Evolutionary conservation across 2,329 filamentous ascomycete genomes (phyloP), one percentile per base, ranked within the genome.

Genomic region (Epichloe uncinata): DNA sequence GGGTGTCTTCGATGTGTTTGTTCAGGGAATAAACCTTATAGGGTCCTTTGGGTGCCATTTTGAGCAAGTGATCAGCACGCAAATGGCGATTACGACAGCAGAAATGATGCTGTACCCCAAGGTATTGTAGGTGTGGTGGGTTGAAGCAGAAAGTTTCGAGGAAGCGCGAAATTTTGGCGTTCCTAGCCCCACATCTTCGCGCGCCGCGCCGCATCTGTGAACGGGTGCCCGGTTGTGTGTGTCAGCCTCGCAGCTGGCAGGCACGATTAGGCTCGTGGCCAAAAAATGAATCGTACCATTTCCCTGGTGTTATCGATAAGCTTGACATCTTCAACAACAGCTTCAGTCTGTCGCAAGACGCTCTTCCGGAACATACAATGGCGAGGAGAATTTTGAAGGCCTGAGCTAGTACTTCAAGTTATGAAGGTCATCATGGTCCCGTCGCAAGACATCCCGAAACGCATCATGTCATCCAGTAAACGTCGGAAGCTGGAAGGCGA

Each of bases 1-100:
- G 60, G n/a, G 63, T 63, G 46, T 67, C 62, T 50, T 64, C 63
- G 35, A 69, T 63, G 55, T 68, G 65, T 57, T 66, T 61, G 53
- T 45, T 65, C 47, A 69, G 60, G 22, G 66, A 69, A 42, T 67
- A 61, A 16, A 67, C 58, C 54, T 66, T 62, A 57, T 57, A 69
- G 1, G 60, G 58, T 54, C 61, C 57, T 43, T 64, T 67, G 49
- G 63, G 63, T 50, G 64, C 66, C 66, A 69, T 69, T 53, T 56
- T 61, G 53, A 54, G 53, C 51, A 53, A 48, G 44, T 16, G 9
- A 9, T 18, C 3, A 20, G 48, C 45, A 45, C 44, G 42, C 37
- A 42, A 50, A 18, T 16, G 42, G 36, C 45, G 16, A 30, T 42
- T 45, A 40, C 42, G 41, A 42, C 35, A 50, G 40, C 48, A 30